Base-by-base conservation (phyloP, 2,329 filamentous ascomycete genomes). In the Colletotrichum liriopes region DNA sequence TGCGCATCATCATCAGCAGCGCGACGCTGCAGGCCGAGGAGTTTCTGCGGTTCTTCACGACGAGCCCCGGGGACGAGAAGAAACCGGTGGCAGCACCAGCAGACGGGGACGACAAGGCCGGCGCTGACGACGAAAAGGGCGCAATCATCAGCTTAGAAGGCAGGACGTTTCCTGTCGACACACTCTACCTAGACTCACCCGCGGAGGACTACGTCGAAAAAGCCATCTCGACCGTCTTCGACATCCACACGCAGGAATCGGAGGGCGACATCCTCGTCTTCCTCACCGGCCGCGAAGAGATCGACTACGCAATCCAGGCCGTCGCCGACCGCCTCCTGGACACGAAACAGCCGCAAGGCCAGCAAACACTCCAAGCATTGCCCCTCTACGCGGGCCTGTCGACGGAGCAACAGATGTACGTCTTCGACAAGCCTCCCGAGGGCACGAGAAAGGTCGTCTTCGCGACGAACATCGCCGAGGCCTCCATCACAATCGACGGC, bases 391-490 rank as follows among this genome's bases (percentile, higher is more conserved):
- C 96, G 5, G 96, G 96, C 2, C 88, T 98, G 7, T 91, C 94
- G 2, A 94, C 93, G 11, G 95, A 98, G 75, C 92, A 98, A 78
- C 96, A 98, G 79, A 96, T 98, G 91, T 95, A 95, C 75, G 93
- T 98, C 51, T 98, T 98, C 79, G 94, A 98, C 77, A 91, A 93
- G 65, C 86, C 95, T 2, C 91, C 94, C 0, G 91, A 94, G 73
- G 92, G 95, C 71, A 95, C 92, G 1, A 90, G 96, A 52, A 98
- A 98, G 79, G 93, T 98, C 49, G 93, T 99, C 45, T 92, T 98
- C 75, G 93, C 94, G 5, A 98, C 96, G 71, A 98, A 98, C 79
- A 98, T 98, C 75, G 95, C 96, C 16, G 96, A 99, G 84, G 96
- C 96, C 5, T 98, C 94, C 1, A 93, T 99, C 54, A 98, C 96